phyloP scores from a whole-genome alignment of 805 yeast species.

The Martiniozyma abietophila region DNA sequence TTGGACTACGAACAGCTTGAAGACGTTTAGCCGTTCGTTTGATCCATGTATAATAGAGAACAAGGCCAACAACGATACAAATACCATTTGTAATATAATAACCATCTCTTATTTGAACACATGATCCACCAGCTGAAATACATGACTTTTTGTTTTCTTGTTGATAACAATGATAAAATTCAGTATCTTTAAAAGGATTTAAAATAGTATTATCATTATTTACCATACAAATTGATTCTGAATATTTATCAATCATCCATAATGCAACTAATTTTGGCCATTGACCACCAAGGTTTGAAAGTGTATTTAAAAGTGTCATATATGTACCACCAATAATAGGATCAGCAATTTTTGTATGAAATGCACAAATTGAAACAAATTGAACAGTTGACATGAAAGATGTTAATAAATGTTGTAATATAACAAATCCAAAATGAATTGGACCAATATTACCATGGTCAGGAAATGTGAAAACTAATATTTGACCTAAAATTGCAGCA shows the following conservation, averaged over 20 bases:
- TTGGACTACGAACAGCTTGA: conserved; percentile 61
- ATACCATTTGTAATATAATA: conserved; percentile 68
- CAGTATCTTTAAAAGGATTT: conserved; percentile 19
- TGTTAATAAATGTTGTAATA: conserved; percentile 73
- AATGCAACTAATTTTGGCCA: conserved; percentile 90
- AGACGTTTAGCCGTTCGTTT: conserved; percentile 50
- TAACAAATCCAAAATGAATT: conserved; percentile 58
- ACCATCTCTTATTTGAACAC: conserved; percentile 60
- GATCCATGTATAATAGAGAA: conserved; percentile 67
- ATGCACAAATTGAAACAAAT: conserved; percentile 88
- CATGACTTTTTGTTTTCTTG: conserved; percentile 40
- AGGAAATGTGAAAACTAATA: conserved; percentile 69
- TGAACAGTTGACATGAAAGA: conserved; percentile 93
- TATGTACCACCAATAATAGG: conserved; percentile 96
- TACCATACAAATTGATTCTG: conserved; percentile 51
- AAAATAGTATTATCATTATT: conserved; percentile 1
- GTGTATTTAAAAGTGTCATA: conserved; percentile 91
- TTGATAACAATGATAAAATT: conserved; percentile 24
- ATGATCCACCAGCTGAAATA: conserved; percentile 42
- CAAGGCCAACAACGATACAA: conserved; percentile 59
- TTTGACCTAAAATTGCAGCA: conserved; percentile 70
- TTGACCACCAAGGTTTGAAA: conserved; percentile 91
- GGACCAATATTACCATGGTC: conserved; percentile 35
- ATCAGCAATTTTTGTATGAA: conserved; percentile 92
- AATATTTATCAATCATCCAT: conserved; percentile 69